A percentile compares a stretch with the other conserved stretches of the same genome.
phyloP scores from a whole-genome alignment of 441 rosid species.

The Populus hybrid region DNA sequence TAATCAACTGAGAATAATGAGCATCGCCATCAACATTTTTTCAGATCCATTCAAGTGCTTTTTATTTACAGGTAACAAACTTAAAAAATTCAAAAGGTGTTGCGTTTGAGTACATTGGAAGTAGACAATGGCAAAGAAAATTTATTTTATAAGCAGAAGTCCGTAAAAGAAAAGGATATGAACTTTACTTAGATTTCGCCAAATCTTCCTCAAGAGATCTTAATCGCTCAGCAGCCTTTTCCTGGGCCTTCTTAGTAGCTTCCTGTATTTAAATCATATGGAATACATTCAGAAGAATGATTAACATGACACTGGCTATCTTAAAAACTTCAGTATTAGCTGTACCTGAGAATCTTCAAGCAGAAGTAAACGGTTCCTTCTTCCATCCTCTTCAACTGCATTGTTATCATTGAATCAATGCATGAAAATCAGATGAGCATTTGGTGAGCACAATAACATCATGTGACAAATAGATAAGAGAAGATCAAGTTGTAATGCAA shows the following conservation, averaged over 20 bases:
- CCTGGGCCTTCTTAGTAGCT: constrained; percentile 75
- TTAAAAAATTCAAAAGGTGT: not conserved
- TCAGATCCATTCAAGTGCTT: not conserved
- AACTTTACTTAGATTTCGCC: constrained; percentile 61
- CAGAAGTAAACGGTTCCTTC: constrained; percentile 57
- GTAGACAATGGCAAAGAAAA: not conserved
- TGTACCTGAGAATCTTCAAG: constrained; percentile 89
- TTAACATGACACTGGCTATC: not conserved
- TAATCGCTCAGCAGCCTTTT: constrained; percentile 63
- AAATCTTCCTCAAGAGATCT: constrained; percentile 83
- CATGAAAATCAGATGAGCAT: not conserved
- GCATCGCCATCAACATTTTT: not conserved
- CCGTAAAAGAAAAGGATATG: not conserved
- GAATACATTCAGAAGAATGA: not conserved
- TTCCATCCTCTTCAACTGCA: constrained; percentile 51
- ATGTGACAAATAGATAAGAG: not conserved
- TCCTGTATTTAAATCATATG: constrained; percentile 38
- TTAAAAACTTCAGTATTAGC: constrained; percentile 8
- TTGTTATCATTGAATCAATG: constrained; percentile 14
- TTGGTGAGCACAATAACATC: not conserved
- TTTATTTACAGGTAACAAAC: not conserved
- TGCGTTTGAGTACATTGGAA: not conserved
- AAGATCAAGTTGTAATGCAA: not conserved
- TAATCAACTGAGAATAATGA: not conserved
- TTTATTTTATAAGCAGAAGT: no score